A percentile compares a stretch with the other conserved stretches of the same genome.
Evolutionary conservation across 139 green algal genomes (phyloP).

Genomic region (Deuterostichococcus epilithicus): DNA sequence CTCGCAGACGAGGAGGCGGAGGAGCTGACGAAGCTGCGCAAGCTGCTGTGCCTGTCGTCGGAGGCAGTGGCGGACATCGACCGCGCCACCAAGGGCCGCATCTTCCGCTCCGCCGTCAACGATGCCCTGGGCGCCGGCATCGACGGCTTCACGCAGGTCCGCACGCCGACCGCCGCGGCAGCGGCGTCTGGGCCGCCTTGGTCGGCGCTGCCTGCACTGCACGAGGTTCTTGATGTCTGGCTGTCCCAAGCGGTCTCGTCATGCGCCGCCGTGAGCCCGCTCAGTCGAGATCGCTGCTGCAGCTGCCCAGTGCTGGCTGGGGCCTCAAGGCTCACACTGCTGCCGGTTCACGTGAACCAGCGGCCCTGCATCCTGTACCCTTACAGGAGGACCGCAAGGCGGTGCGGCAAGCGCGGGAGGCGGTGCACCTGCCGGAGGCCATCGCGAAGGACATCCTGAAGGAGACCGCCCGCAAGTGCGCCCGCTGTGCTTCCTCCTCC

Average conservation of each 20-base stretch:
- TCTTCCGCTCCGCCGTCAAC: slow-evolving; percentile 44
- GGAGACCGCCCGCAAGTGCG: not conserved
- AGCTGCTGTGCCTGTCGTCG: slow-evolving; percentile 83
- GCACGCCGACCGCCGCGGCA: slow-evolving; percentile 53
- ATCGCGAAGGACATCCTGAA: slow-evolving; percentile 53
- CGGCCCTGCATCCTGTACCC: slow-evolving; percentile 12
- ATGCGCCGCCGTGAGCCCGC: too few species aligned
- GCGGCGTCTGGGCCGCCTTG: slow-evolving; percentile 46
- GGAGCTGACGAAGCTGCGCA: slow-evolving; percentile 66
- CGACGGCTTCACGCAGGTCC: slow-evolving; percentile 49
- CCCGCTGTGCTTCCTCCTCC: too few species aligned
- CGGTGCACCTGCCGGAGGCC: slow-evolving; percentile 62
- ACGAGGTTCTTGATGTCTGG: too few species aligned
- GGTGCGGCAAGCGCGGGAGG: slow-evolving; percentile 57
- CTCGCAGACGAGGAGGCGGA: slow-evolving; percentile 59
- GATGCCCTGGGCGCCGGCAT: slow-evolving; percentile 43
- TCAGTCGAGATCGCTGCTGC: too few species aligned
- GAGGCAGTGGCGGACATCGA: slow-evolving; percentile 46
- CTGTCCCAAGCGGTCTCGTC: too few species aligned
- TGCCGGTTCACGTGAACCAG: too few species aligned
- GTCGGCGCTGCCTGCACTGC: too few species aligned
- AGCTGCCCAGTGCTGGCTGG: too few species aligned
- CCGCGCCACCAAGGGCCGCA: slow-evolving; percentile 50
- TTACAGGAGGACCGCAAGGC: slow-evolving; percentile 45
- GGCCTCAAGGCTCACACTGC: too few species aligned